Evolutionary conservation across 805 yeast genomes (phyloP).

Genomic region (Komagataella phaffii): DNA sequence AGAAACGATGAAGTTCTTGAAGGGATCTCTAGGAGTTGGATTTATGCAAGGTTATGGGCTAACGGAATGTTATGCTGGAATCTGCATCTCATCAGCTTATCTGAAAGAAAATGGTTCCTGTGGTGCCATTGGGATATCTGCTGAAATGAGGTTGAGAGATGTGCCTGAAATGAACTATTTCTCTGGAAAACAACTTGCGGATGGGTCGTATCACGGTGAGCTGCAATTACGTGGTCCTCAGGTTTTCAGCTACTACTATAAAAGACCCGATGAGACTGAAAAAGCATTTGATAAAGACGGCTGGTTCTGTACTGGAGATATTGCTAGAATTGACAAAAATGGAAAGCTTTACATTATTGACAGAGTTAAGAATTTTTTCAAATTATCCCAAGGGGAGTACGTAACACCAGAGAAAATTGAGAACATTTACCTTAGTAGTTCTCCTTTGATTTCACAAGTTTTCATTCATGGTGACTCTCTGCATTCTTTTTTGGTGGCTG

Average conservation of each 20-base stretch:
- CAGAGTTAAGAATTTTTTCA: conserved; percentile 70
- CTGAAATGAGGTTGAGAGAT: conserved; percentile 49
- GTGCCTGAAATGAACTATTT: conserved; percentile 50
- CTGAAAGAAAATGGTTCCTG: conserved; percentile 40
- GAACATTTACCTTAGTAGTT: conserved; percentile 40
- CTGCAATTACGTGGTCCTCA: conserved; percentile 53
- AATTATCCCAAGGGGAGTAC: conserved; percentile 53
- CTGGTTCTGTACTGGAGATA: conserved; percentile 53
- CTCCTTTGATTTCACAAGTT: conserved; percentile 33
- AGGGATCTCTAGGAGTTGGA: conserved; percentile 46
- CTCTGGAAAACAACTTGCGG: conserved; percentile 17
- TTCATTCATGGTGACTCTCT: conserved; percentile 55
- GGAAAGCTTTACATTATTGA: conserved; percentile 56
- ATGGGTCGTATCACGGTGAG: conserved; percentile 39
- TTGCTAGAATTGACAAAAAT: conserved; percentile 33
- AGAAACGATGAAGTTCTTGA: conserved; percentile 45
- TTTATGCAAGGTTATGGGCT: conserved; percentile 62
- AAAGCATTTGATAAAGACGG: conserved; percentile 41
- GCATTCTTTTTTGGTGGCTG: conserved; percentile 41
- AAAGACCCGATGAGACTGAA: conserved; percentile 39
- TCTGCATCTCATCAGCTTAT: conserved; percentile 22
- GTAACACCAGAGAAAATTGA: conserved; percentile 70
- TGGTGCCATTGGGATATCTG: conserved; percentile 42
- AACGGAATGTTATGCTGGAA: conserved; percentile 62
- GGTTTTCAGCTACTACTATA: conserved; percentile 40